Base-by-base conservation (phyloP, 2,329 filamentous ascomycete genomes). In the Colletotrichum euphorbiae region DNA sequence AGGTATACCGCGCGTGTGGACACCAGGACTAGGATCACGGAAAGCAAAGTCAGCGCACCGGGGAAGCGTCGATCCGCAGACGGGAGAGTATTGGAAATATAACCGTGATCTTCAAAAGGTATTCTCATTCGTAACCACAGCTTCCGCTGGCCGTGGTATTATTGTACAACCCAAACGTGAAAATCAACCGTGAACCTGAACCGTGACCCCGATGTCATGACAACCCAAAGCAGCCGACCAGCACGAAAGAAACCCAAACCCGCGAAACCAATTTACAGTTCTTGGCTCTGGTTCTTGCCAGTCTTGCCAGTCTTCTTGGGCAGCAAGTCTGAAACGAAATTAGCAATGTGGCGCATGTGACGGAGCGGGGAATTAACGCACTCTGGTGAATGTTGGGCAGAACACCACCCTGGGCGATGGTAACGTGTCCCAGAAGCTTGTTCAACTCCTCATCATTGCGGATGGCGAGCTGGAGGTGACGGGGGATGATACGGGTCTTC, bases 401-500 rank as follows among this genome's bases (percentile, higher is more conserved):
- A 75, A 97, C 94, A 94, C 93, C 93, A 87, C 93, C 94, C 85
- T 97, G 94, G 81, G 94, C 94, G 77, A 97, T 97, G 80, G 94
- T 98, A 83, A 97, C 94, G 81, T 97, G 93, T 67, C 94, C 94
- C 73, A 97, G 88, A 71, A 97, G 91, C 90, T 97, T 98, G 92
- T 98, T 98, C 92, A 98, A 83, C 85, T 99, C 96, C 89, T 98
- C 95, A 83, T 98, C 95, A 86, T 98, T 98, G 79, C 96, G 91
- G 87, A 99, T 99, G 84, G 96, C 96, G 76, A 99, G 93, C 87
- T 99, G 96, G 54, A 99, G 90, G 84, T 99, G 96, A 84, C 96
- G 94, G 73, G 96, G 96, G 71, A 98, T 99, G 86, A 99, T 99
- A 92, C 96, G 94, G 73, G 95, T 99, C 92, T 98, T 98, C 93